Conservation (phyloP, 768 basidiomycete genomes). For the Calocera viscosa region DNA sequence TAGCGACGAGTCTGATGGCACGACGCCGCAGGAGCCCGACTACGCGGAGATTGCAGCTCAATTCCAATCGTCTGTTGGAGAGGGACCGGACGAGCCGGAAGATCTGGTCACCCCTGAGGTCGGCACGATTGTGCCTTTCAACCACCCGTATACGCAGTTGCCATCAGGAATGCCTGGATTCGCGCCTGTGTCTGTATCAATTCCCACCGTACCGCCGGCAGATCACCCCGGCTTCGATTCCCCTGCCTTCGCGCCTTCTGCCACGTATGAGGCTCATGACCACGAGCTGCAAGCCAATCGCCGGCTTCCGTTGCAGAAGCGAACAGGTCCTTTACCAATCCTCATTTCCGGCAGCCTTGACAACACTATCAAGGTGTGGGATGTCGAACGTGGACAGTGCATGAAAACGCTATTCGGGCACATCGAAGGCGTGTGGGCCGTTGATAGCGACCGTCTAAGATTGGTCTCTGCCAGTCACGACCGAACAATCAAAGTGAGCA, state of each 20-base stretch:
- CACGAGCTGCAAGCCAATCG: constrained; percentile 15
- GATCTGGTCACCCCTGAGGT: neutral
- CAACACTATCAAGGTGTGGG: constrained; percentile 94
- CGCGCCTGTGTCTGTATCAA: constrained; percentile 16
- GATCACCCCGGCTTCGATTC: constrained; percentile 14
- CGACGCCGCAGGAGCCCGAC: constrained; percentile 13
- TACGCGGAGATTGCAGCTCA: constrained; percentile 2
- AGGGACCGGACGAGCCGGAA: neutral
- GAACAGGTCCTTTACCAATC: constrained; percentile 41
- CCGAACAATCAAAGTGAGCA: constrained; percentile 82
- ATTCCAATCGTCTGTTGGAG: neutral
- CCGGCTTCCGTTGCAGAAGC: neutral
- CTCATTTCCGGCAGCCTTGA: constrained; percentile 85
- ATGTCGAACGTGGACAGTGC: constrained; percentile 71
- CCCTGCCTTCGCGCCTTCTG: neutral
- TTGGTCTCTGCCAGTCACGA: constrained; percentile 91
- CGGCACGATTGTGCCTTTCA: neutral
- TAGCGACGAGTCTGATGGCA: constrained; percentile 22
- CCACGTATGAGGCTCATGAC: constrained; percentile 7
- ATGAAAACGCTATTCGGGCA: constrained; percentile 86
- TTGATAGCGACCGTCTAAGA: constrained; percentile 82
- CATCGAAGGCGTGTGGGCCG: constrained; percentile 96
- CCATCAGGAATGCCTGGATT: constrained; percentile 17
- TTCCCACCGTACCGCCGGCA: constrained; percentile 14
- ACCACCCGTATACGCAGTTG: constrained; percentile 6